These are phyloP conservation scores for Cucumis cinereus DNA, from an alignment of 306 rosid genomes.

Conservation along the genomic window DNA sequence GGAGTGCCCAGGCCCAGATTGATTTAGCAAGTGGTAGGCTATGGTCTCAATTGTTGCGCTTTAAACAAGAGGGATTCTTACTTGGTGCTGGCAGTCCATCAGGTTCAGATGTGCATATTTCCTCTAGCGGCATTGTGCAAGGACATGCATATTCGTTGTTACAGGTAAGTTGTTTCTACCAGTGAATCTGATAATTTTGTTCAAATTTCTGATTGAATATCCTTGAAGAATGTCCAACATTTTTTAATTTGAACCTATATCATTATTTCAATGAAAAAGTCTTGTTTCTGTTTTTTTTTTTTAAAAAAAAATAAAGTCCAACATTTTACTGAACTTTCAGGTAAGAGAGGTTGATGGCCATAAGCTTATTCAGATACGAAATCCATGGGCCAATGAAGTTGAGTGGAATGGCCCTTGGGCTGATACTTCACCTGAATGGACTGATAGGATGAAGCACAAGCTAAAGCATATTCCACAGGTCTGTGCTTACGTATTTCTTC, in stretches of 20 bases:
- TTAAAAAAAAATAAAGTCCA: not conserved
- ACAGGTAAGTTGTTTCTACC: conserved; percentile 40
- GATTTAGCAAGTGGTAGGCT: conserved; percentile 98
- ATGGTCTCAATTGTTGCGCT: conserved; percentile 96
- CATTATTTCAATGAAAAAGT: too few relatives aligned
- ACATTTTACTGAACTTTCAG: conserved; percentile 20
- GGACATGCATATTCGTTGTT: conserved; percentile 96
- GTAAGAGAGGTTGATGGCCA: conserved; percentile 95
- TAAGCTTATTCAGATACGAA: conserved; percentile 95
- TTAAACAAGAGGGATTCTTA: conserved; percentile 90
- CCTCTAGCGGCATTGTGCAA: conserved; percentile 98
- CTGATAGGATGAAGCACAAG: conserved; percentile 96
- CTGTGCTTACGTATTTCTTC: not conserved
- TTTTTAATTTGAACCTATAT: too few relatives aligned
- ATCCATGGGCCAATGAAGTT: conserved; percentile 99
- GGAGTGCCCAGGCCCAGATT: conserved; percentile 93
- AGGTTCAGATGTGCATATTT: conserved; percentile 91
- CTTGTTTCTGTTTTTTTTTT: too few relatives aligned
- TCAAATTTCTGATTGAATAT: not conserved
- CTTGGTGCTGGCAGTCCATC: conserved; percentile 99
- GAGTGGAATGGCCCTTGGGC: conserved; percentile 99
- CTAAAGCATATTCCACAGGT: conserved; percentile 91
- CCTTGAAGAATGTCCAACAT: too few relatives aligned
- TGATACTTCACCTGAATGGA: conserved; percentile 87
- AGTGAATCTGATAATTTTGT: not conserved